Evolutionary conservation across 805 yeast genomes (phyloP), one percentile per base, ranked within the genome.

Genomic region (Candida multigemmis): DNA sequence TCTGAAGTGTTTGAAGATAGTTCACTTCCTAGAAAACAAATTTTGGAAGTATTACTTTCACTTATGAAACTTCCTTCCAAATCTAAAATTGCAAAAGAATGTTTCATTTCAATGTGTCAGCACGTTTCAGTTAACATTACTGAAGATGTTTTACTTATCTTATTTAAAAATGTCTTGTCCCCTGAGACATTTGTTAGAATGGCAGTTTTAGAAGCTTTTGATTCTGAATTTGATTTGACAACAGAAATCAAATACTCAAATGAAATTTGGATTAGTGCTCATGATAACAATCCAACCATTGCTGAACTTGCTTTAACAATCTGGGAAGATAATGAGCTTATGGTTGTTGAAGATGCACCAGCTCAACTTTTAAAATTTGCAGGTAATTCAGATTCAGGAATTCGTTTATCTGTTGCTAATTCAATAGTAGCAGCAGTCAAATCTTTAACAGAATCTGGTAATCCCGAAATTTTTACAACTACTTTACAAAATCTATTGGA

Each of bases 81-180:
- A 42, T 80, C 89, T 9, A 85, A 86, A 39, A 53, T 74, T 26
- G 78, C 91, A 8, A 84, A 84, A 46, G 96, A 86, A 33, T 81
- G 93, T 44, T 70, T 91, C 48, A 58, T 77, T 27, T 68, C 91
- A 1, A 48, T 91, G 23, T 74, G 87, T 34, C 94, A 82, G 46
- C 74, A 77, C 36, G 73, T 86, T 14, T 71, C 94, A 1, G 63
- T 76, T 12, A 70, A 74, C 28, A 67, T 77, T 26, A 57, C 72
- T 0, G 50, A 53, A 1, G 51, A 42, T 3, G 96, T 89, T 47
- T 50, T 84, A 35, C 41, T 56, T 11, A 47, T 81, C 7, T 55
- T 86, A 14, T 53, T 86, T 18, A 53, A 63, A 7, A 71, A 70
- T 19, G 44, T 75, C 7, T 54, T 85, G 14, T 61, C 78, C 0